Conservation (phyloP, 2,329 filamentous ascomycete genomes). For the Atkinsonella texensis region DNA sequence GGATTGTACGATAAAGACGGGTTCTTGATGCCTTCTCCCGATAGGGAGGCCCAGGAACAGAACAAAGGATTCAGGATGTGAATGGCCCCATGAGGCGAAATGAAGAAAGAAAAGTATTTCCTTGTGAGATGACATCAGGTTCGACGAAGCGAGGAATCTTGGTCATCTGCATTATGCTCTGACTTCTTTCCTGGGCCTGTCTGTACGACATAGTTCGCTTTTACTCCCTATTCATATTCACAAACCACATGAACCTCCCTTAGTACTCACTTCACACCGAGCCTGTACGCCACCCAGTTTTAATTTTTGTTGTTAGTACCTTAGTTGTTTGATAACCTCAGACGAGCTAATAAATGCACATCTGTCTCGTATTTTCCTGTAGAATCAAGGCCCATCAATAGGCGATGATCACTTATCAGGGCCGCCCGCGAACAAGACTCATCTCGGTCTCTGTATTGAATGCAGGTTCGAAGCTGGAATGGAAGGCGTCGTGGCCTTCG, state of each 20-base stretch:
- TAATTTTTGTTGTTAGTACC: slow-evolving; percentile 18
- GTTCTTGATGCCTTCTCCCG: slow-evolving; percentile 31
- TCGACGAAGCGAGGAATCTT: background rate
- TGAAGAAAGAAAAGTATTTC: background rate
- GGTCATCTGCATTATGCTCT: background rate
- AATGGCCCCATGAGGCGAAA: background rate
- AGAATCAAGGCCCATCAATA: slow-evolving; percentile 22
- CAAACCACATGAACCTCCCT: background rate
- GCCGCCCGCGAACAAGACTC: slow-evolving; percentile 33
- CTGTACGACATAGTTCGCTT: background rate
- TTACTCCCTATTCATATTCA: background rate
- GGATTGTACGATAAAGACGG: slow-evolving; percentile 34
- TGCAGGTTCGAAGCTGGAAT: slow-evolving; percentile 25
- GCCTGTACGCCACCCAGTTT: background rate
- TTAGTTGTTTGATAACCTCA: slow-evolving; percentile 29
- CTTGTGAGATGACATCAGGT: no score
- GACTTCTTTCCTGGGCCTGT: background rate
- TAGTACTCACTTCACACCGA: background rate
- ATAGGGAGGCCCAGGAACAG: slow-evolving; percentile 13
- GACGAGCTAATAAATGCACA: slow-evolving; percentile 34
- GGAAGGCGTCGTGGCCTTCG: slow-evolving; percentile 23
- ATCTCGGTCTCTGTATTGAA: slow-evolving; percentile 16
- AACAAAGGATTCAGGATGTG: background rate
- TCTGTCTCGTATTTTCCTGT: slow-evolving; percentile 32
- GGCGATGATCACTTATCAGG: slow-evolving; percentile 28